Percentiles rank a stretch among this genome's conserved stretches.
Evolutionary conservation across 345 rosid genomes (phyloP).

Genomic region (Eucalyptus fibrosa): DNA sequence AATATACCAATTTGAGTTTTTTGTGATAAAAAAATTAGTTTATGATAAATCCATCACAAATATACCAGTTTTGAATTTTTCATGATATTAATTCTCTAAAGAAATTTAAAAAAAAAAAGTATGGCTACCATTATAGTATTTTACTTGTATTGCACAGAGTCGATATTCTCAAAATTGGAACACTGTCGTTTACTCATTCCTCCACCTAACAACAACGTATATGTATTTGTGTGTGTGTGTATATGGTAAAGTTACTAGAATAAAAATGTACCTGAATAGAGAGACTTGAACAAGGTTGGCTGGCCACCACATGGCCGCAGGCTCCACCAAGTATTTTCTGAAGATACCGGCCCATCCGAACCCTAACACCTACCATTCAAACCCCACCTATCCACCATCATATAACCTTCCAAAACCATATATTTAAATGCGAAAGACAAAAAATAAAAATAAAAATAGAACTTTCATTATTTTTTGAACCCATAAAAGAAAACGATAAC

Average conservation of each 20-base stretch:
- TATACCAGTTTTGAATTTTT: fast-evolving
- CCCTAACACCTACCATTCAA: conserved; percentile 83
- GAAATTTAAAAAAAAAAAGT: neutral
- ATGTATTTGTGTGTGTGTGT: neutral
- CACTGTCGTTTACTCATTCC: neutral
- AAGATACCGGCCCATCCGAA: conserved; percentile 99
- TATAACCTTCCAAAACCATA: neutral
- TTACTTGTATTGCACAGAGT: neutral
- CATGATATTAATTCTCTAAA: no score
- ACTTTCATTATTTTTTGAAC: neutral
- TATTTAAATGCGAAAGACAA: no score
- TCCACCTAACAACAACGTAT: neutral
- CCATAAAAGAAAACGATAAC: neutral
- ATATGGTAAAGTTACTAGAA: neutral
- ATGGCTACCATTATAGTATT: neutral
- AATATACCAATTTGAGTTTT: fast-evolving
- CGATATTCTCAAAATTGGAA: neutral
- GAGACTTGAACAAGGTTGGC: conserved; percentile 98
- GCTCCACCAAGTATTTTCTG: conserved; percentile 81
- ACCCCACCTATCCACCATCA: neutral
- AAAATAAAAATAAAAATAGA: no score
- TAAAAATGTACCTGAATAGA: conserved; percentile 52
- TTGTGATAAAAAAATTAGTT: no score
- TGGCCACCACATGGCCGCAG: conserved; percentile 99
- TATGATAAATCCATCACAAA: fast-evolving